Base-by-base conservation (phyloP, 2,329 filamentous ascomycete species). In the Fusarium fracticaudum region DNA sequence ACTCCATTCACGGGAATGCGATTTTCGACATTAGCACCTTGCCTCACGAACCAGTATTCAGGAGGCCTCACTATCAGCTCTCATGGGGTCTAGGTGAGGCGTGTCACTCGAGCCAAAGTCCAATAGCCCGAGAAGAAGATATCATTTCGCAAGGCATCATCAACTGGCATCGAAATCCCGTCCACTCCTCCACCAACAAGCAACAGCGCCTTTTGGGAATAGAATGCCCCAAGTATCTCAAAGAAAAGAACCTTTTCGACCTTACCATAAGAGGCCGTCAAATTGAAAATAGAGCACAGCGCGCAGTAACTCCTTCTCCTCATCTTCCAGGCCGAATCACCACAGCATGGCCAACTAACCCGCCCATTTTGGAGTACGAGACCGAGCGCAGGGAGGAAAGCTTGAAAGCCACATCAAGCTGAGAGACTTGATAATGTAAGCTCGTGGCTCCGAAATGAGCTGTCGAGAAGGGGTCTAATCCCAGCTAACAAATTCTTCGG, bases 21-120 rank as follows among this genome's bases (percentile, higher is more conserved):
- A n/a, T 41, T 22, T n/a, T n/a, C 13, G 8, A n/a, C 13, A 41
- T 41, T 8, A 9, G 13, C 22, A 15, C 13, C 8, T 15, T 22
- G 5, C 13, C 22, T 15, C 22, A n/a, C 5, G 13, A 6, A 22
- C 22, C 13, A 41, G 8, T 10, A 41, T 41, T 41, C 5, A 15
- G 40, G 14, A n/a, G 22, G 2, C 22, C 22, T 41, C 22, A 41
- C 8, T n/a, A n/a, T 15, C 14, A 14, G 22, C 22, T n/a, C 40
- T n/a, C 22, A 22, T n/a, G 22, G 13, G 2, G 13, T n/a, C 13
- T n/a, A 14, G 5, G 0, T 22, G 20, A 41, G 22, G 13, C 1
- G 8, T 41, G 20, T 14, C 20, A 8, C 38, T 41, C 20, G 20
- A 22, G 8, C 20, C 1, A 22, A 41, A 22, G 12, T 22, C 3